Evolutionary conservation across 306 rosid genomes (phyloP), one percentile per base, ranked within the genome.

Genomic region (Citrullus colocynthis): DNA sequence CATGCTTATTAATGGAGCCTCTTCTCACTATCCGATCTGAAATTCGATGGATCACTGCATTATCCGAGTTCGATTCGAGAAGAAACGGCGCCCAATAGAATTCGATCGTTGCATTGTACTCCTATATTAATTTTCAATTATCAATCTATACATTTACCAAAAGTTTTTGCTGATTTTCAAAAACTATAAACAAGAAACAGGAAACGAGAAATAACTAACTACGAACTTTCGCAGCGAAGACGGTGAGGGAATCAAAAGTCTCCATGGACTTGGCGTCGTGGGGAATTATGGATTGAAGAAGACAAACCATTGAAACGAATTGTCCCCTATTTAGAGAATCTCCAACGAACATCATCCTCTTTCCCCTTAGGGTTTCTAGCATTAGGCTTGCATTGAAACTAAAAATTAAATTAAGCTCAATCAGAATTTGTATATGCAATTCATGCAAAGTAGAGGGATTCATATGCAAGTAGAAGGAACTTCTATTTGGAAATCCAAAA

Each of bases 1-100:
- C 98, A 66, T 96, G 99, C 81, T 89, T 92, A 76, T 88, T 91
- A 79, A 96, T 87, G 41, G 99, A 96, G 34, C 93, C 98, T 70
- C 91, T 96, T 79, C 91, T 84, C 3, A 91, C 98, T 79, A 96
- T 74, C 81, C 99, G 87, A 37, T 96, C 99, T 2, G 92, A 81
- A 75, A 92, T 73, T 42, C 99, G 90, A 54, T 96, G 99, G 71
- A 86, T 8, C 17, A 91, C 80, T 4, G 99, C 98, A 14, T 95
- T 63, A 78, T 96, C 99, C 0, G 99, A 77, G 78, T 96, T 96
- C 7, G 99, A 96, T 79, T 96, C 93, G 0, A 96, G 87, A 74
- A 96, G 96, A 83, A 96, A 92, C 14, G 99, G 99, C 0, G 99
- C 99, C 99, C 99, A 96, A 3, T 96, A 96, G 87, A 92, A 96